phyloP scores from a whole-genome alignment of 129 eudicot genomes.

The Deinandra increscens region DNA sequence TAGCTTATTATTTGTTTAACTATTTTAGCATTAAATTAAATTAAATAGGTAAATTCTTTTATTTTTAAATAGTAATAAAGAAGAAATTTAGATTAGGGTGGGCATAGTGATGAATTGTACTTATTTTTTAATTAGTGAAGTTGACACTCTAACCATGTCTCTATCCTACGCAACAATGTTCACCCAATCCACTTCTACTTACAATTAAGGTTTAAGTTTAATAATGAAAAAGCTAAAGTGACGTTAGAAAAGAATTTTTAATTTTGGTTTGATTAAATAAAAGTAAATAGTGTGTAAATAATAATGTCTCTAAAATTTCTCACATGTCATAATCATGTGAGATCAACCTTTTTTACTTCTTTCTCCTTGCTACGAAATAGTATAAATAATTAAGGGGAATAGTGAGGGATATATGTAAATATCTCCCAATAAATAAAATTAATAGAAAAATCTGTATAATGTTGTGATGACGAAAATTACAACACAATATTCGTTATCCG shows the following conservation, averaged over 20 bases:
- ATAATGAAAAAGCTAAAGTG: conserved; percentile 7
- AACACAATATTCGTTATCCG: too few relatives aligned
- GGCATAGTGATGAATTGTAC: conserved; percentile 11
- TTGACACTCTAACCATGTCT: conserved; percentile 30
- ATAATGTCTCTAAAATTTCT: not conserved
- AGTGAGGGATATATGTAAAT: too few relatives aligned
- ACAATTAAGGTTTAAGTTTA: not conserved
- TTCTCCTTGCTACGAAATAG: too few relatives aligned
- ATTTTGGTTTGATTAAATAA: not conserved
- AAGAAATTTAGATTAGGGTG: conserved; percentile 1
- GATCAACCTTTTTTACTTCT: too few relatives aligned
- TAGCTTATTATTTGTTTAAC: not conserved
- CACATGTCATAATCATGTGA: too few relatives aligned
- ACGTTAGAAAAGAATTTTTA: not conserved
- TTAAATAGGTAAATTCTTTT: not conserved
- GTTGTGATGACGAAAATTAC: too few relatives aligned
- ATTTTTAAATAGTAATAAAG: too few relatives aligned
- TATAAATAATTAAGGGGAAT: too few relatives aligned
- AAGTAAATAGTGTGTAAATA: not conserved
- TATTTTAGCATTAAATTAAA: not conserved
- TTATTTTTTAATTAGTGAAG: conserved; percentile 21
- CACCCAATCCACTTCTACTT: conserved; percentile 29
- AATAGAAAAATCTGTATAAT: too few relatives aligned
- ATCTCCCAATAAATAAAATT: too few relatives aligned
- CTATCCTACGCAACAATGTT: conserved; percentile 27